A percentile compares a stretch with the other conserved stretches of the same genome.
These are phyloP conservation scores for Mycogone perniciosa DNA, from an alignment of 2,329 filamentous ascomycete species.

Conservation along the genomic window DNA sequence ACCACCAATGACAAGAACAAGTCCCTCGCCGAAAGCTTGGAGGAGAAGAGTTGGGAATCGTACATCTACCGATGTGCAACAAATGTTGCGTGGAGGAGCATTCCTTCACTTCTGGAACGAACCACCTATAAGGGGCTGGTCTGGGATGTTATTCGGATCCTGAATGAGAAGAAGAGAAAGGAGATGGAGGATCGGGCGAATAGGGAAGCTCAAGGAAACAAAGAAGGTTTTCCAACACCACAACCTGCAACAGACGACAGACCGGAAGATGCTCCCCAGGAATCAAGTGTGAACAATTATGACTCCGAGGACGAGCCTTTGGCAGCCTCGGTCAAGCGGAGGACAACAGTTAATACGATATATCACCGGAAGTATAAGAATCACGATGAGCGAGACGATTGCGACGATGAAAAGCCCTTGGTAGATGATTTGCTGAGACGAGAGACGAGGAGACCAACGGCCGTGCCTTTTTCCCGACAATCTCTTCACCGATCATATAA, in stretches of 20 bases:
- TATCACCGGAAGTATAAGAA: no score
- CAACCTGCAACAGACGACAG: no score
- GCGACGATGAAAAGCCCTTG: background rate
- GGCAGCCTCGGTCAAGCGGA: no score
- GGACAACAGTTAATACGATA: no score
- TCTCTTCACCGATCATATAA: no score
- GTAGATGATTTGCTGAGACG: no score
- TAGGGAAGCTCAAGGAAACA: background rate
- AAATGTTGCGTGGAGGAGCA: background rate
- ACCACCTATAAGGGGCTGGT: background rate
- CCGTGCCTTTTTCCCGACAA: background rate
- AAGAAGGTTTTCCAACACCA: background rate
- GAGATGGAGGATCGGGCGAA: background rate
- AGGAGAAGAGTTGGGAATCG: conserved; percentile 1
- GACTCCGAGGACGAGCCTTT: background rate
- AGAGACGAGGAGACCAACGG: background rate
- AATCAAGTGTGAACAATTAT: background rate
- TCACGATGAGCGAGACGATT: no score
- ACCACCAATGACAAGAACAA: background rate
- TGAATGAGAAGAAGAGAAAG: background rate
- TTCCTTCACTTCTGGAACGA: background rate
- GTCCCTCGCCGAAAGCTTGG: background rate
- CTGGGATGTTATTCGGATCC: background rate
- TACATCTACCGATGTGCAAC: conserved; percentile 9
- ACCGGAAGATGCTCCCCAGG: no score